Base-by-base conservation (phyloP, 176 grass and related monocot genomes). In the Secale cereale region DNA sequence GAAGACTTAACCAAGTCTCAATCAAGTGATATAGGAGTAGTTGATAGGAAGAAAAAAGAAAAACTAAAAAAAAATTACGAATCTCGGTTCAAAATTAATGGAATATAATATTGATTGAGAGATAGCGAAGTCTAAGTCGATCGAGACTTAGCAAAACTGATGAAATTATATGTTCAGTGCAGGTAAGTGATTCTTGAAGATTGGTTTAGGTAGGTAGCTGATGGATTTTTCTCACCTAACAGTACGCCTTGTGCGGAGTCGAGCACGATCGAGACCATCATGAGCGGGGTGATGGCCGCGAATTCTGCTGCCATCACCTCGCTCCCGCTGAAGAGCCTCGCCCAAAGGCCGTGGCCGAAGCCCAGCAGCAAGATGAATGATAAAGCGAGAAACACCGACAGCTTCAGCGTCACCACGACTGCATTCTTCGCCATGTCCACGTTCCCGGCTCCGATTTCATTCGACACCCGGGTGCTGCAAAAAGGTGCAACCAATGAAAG, bases 391-490 rank as follows among this genome's bases (percentile, higher is more conserved):
- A 99, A 60, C 71, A 99, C 75, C 8, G 97, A 91, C 10, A 99
- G 82, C 73, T 94, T 92, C 73, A 99, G 10, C 27, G 97, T 96
- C 70, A 94, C 90, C 0, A 36, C 25, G 41, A 99, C 90, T 14
- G 94, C 91, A 48, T 92, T 82, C 85, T 96, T 96, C 9, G 97
- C 94, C 60, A 77, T 48, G 2, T 91, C 83, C 25, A 88, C 48
- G 83, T 92, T 92, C 48, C 91, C 91, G 0, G 91, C 84, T 29
- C 97, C 94, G 14, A 96, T 92, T 85, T 99, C 93, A 59, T 92
- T 99, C 40, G 97, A 99, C 37, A 96, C 97, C n/a, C 91, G 82
- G 10, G 94, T 94, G 87, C 93, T 97, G 85, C 63, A 79, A 80
- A 19, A 70, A 46, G 27, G 32, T 14, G 16, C 16, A 22, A 59